A percentile compares a stretch with the other conserved stretches of the same genome.
Evolutionary conservation across 176 grass and related monocot genomes (phyloP).

Genomic region (Phragmites australis): DNA sequence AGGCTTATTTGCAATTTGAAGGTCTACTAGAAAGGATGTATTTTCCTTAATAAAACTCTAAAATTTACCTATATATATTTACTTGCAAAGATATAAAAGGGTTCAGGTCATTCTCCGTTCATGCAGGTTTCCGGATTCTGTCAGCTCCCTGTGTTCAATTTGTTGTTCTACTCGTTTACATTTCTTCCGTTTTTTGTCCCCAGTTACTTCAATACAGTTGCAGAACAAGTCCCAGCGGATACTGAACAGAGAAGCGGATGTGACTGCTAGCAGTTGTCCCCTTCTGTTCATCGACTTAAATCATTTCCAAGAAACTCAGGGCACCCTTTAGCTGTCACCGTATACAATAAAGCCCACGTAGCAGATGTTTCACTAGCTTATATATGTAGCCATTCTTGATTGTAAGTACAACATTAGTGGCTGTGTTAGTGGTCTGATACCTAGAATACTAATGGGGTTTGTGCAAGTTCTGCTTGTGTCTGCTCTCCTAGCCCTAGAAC

Average conservation of each 20-base stretch:
- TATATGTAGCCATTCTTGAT: not conserved
- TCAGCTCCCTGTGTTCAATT: not conserved
- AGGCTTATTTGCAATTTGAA: not conserved
- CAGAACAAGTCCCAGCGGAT: conserved; percentile 48
- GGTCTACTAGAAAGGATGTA: not conserved
- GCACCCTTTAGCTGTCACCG: not conserved
- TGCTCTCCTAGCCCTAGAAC: not conserved
- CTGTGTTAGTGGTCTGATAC: not conserved
- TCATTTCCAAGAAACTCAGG: not conserved
- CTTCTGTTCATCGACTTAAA: conserved; percentile 3
- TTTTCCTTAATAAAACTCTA: not conserved
- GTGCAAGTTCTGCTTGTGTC: conserved; percentile 15
- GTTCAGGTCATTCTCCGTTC: not conserved
- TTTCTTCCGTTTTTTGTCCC: not conserved
- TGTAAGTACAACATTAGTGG: conserved; percentile 12
- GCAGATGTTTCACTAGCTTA: conserved; percentile 8
- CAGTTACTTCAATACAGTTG: conserved; percentile 78
- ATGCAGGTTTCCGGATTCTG: not conserved
- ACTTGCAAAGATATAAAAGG: not conserved
- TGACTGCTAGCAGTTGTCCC: conserved; percentile 58
- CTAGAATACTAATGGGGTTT: not conserved
- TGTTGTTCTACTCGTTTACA: not conserved
- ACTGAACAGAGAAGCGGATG: conserved; percentile 67
- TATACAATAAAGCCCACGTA: conserved; percentile 34
- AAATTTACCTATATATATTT: not conserved